These are phyloP conservation scores for Rhododendron williamsianum DNA, from an alignment of 148 eudicot species.

Conservation along the genomic window DNA sequence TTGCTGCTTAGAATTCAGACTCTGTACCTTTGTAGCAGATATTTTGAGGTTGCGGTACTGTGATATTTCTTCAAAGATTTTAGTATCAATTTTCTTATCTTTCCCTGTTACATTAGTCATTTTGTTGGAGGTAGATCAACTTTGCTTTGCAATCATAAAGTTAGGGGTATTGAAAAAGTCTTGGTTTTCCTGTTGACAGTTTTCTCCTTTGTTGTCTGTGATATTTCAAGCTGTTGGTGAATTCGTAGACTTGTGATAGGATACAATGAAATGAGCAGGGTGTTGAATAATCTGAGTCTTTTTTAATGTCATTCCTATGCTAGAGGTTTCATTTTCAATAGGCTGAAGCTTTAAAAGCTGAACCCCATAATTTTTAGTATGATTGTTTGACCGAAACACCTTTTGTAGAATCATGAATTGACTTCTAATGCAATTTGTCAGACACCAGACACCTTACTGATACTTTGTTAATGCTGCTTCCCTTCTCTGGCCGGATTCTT, in stretches of 20 bases:
- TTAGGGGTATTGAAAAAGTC: background rate
- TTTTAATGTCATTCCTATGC: background rate
- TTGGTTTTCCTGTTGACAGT: background rate
- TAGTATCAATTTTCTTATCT: background rate
- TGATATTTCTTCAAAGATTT: background rate
- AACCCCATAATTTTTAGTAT: background rate
- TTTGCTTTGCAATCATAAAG: slow-evolving; percentile 3
- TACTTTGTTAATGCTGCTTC: too few relatives aligned
- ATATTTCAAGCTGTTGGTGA: background rate
- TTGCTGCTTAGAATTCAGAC: slow-evolving; percentile 31
- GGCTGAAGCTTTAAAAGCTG: background rate
- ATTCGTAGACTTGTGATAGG: background rate
- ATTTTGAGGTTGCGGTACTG: slow-evolving; percentile 8
- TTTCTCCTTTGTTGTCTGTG: background rate
- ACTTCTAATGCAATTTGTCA: too few relatives aligned
- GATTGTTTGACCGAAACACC: background rate
- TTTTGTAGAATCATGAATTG: background rate
- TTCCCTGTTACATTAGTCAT: background rate
- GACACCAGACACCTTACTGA: too few relatives aligned
- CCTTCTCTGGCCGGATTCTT: too few relatives aligned
- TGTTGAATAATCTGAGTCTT: background rate
- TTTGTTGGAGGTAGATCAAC: slow-evolving; percentile 8
- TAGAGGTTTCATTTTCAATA: background rate
- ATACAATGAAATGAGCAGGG: background rate
- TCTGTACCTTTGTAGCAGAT: slow-evolving; percentile 8